phyloP scores from a whole-genome alignment of 2,329 filamentous ascomycete genomes.

The Fusarium veterinarium region DNA sequence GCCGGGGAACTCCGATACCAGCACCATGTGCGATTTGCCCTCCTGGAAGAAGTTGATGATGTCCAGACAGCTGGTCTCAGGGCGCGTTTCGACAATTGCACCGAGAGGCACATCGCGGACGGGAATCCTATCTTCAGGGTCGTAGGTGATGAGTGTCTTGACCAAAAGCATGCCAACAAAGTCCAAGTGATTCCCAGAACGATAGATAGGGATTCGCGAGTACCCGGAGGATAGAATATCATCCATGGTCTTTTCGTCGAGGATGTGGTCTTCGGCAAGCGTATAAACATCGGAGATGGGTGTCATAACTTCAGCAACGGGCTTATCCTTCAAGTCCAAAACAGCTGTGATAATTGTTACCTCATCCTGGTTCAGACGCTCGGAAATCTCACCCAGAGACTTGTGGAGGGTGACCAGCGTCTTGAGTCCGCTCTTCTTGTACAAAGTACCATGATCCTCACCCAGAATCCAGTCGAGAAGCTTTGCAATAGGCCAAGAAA shows the following conservation, averaged over 20 bases:
- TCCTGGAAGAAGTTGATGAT: constrained; percentile 99
- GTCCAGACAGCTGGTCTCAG: constrained; percentile 95
- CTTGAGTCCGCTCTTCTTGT: constrained; percentile 98
- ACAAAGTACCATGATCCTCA: constrained; percentile 94
- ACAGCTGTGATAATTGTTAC: constrained; percentile 99
- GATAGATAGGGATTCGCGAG: constrained; percentile 94
- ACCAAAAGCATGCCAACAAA: constrained; percentile 98
- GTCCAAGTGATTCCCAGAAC: constrained; percentile 83
- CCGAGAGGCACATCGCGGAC: constrained; percentile 93
- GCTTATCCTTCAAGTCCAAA: constrained; percentile 94
- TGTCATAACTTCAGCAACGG: constrained; percentile 96
- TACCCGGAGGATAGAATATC: constrained; percentile 93
- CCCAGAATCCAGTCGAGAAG: constrained; percentile 93
- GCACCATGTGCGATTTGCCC: constrained; percentile 98
- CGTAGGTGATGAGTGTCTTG: constrained; percentile 98
- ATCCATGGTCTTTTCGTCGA: constrained; percentile 96
- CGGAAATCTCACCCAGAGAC: constrained; percentile 85
- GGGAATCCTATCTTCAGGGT: constrained; percentile 88
- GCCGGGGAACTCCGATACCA: constrained; percentile 91
- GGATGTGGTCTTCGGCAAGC: constrained; percentile 92
- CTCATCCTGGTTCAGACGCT: constrained; percentile 95
- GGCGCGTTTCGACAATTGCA: constrained; percentile 92
- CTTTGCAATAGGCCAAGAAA: constrained; percentile 96
- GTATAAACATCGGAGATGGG: constrained; percentile 98
- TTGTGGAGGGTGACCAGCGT: constrained; percentile 96